Evolutionary conservation across 2,329 filamentous ascomycete species (phyloP).

Genomic region (Fusarium pseudoanthophilum): DNA sequence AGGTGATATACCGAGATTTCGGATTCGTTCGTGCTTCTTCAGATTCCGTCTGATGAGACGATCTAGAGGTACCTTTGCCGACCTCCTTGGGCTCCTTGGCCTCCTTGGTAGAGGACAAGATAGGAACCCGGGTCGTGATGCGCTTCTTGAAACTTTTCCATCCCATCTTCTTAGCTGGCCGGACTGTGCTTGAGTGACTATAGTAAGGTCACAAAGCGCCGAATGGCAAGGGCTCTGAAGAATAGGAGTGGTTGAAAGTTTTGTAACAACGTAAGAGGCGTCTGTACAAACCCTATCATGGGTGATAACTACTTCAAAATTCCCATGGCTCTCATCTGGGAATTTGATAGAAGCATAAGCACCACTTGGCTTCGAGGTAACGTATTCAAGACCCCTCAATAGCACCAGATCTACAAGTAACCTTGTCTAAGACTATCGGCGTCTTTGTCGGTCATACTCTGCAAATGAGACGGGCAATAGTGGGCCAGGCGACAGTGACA

Average conservation of each 20-base stretch:
- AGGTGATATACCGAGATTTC: slow-evolving; percentile 46
- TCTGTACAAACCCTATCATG: slow-evolving; percentile 8
- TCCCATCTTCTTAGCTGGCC: slow-evolving; percentile 46
- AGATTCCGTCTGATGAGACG: slow-evolving; percentile 27
- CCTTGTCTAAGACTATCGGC: slow-evolving; percentile 51
- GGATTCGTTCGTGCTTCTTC: slow-evolving; percentile 27
- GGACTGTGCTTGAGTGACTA: background rate
- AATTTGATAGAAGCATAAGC: slow-evolving; percentile 12
- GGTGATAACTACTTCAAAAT: background rate
- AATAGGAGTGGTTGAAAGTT: background rate
- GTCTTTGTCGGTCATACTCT: slow-evolving; percentile 53
- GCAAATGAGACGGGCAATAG: slow-evolving; percentile 46
- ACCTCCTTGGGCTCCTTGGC: slow-evolving; percentile 41
- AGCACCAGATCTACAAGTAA: slow-evolving; percentile 27
- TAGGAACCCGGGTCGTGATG: slow-evolving; percentile 49
- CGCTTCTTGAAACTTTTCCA: slow-evolving; percentile 53
- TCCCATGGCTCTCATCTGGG: slow-evolving; percentile 1
- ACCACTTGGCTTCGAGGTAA: slow-evolving; percentile 1
- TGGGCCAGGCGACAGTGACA: slow-evolving; percentile 41
- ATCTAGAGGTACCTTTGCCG: slow-evolving; percentile 24
- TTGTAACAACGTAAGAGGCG: background rate
- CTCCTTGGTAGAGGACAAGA: slow-evolving; percentile 49
- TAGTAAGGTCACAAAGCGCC: background rate
- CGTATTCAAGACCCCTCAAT: slow-evolving; percentile 34
- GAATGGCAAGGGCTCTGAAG: background rate